Base-by-base conservation (phyloP, 1,139 yeast genomes). In the Lodderomyces oxycetoniae region DNA sequence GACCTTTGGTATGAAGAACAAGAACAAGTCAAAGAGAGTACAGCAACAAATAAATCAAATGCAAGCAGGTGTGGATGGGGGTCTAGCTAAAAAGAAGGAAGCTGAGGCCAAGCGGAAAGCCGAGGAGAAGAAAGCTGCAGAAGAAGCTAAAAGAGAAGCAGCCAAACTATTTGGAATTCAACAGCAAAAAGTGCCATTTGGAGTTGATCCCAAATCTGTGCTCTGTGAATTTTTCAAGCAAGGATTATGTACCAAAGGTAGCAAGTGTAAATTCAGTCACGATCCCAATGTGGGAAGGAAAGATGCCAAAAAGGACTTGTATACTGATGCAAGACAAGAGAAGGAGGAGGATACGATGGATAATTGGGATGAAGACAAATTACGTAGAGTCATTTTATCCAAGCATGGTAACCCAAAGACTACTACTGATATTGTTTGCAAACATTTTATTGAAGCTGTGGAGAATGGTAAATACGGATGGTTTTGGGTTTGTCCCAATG, bases 401-500 rank as follows among this genome's bases (percentile, higher is more conserved):
- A 93, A 91, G 63, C 96, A 88, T 52, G 97, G 98, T 37, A 91
- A 91, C 58, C 91, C 83, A 34, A 78, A 80, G 57, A 88, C 96
- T 10, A 88, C 97, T 17, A 93, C 99, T 2, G 97, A 91, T 44
- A 93, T 75, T 46, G 88, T 93, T 31, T 93, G 99, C 74, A 91
- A 89, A 59, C 79, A 61, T 60, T 93, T 93, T 63, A 85, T 91
- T 49, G 96, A 88, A 41, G 98, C 98, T 0, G 97, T 93, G 41
- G 98, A 93, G 55, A 88, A 88, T 53, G 93, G 94, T 38, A 89
- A 91, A 57, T 91, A 93, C 56, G 98, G 99, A 50, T 91, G 98
- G 98, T 89, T 91, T 62, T 91, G 98, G 99, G 74, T 76, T 21
- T 91, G 99, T 67, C 99, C 98, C 24, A 86, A 86, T 49, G 91